Base-by-base conservation (phyloP, 306 rosid species). In the Gastrolobium bilobum region DNA sequence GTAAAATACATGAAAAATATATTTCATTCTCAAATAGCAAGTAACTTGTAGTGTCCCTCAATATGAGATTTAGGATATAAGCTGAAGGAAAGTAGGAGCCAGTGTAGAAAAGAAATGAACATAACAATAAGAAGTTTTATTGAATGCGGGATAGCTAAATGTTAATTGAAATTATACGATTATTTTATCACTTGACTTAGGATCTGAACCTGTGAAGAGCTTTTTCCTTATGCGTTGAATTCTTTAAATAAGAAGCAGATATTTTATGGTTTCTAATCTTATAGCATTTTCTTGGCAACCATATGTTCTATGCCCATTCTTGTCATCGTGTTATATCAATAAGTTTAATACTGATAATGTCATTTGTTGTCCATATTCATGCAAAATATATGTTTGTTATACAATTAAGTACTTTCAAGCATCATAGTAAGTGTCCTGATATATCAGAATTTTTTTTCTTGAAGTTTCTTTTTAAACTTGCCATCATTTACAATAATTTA, bases 221-320 rank as follows among this genome's bases (percentile, higher is more conserved):
- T 59, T 60, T 52, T 67, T 78, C 31, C 72, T 5, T 64, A n/a
- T 64, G 71, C 48, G 57, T 72, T 63, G 53, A 40, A 52, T 43
- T 51, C 35, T 69, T 31, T 4, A 42, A 73, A 40, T 42, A 42
- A 43, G 62, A 10, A 42, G 57, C 76, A 54, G 40, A 47, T 46
- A 37, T 71, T 77, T 69, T 61, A 3, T 75, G 11, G 42, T 65
- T 76, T 80, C 47, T 43, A 46, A 43, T 76, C 67, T 63, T 9
- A n/a, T 62, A 42, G 10, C 51, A 20, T 62, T 43, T 84, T 64
- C 52, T 5, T 9, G 50, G 31, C 54, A 80, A 39, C 43, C 58
- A 67, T 78, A 53, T 63, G 11, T 31, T 61, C 29, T n/a, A 13
- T 46, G 13, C 37, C 34, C 48, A 74, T 2, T 70, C 37, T 52